Base-by-base conservation (phyloP, 108 stramenopile genomes). In the Cyclotella sp. region DNA sequence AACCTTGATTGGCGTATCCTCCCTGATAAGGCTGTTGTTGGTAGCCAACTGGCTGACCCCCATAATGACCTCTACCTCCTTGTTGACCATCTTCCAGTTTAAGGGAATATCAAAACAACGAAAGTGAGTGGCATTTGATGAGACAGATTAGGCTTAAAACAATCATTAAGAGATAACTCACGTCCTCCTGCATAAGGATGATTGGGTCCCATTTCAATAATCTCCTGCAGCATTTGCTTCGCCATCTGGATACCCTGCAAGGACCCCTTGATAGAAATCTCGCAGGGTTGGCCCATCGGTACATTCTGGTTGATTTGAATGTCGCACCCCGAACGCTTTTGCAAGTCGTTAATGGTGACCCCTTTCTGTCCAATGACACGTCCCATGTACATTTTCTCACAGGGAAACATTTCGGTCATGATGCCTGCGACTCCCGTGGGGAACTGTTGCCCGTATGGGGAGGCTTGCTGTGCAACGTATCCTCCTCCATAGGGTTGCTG, bases 281-380 rank as follows among this genome's bases (percentile, higher is more conserved):
- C 84, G 57, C 97, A 93, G 49, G 93, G 91, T 46, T 81, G 85
- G 3, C 94, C 96, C 14, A 77, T 76, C 3, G 94, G 87, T 40
- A 92, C 92, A 79, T 96, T 88, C 70, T 97, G 97, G 72, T 97
- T 93, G 58, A 96, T 96, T 84, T 97, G 97, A 78, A 97, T 93
- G 61, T 95, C 93, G 34, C 89, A 90, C 13, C 89, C 91, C 0
- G 93, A 95, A 18, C 91, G 75, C 52, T 87, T 84, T 70, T 97
- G 97, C 44, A 97, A 81, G 79, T 96, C 95, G 70, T 96, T 95
- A 61, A 97, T 95, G 19, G 97, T 97, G 12, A 90, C 78, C 29
- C 97, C 97, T 68, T 91, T 89, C 41, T 87, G 84, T 15, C 97
- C 97, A 69, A 97, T 97, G 13, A 97, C 81, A 26, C 93, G 78